Base-by-base conservation (phyloP, 2,329 filamentous ascomycete species). In the Sporothrix humicola region DNA sequence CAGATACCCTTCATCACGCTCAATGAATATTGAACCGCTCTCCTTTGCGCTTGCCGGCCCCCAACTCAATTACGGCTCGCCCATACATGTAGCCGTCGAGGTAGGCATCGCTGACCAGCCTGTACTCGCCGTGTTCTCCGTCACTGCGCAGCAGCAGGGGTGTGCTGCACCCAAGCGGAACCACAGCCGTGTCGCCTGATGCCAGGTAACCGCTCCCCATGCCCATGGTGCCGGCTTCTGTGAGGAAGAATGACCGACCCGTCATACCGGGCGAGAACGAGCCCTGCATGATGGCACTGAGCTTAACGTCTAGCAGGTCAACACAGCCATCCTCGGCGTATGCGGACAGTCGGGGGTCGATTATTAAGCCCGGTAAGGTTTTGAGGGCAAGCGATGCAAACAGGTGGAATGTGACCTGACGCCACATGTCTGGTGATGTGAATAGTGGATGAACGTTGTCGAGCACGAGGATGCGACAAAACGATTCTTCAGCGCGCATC, bases 161-260 rank as follows among this genome's bases (percentile, higher is more conserved):
- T 20, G 52, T 69, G 50, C 20, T 50, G 50, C 61, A 72, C n/a
- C 71, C 71, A 17, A 59, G 23, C 10, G 71, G 61, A 2, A 72
- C 71, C 10, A 72, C 52, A 3, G 44, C 61, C 4, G 10, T 10
- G 50, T 72, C 71, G 20, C 61, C 71, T 0, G 50, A 15, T 0
- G 61, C 50, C 4, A 72, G 8, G 15, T 37, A 69, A 1, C 71
- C 61, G 17, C 71, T 72, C 2, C 71, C 61, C 71, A 72, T 68
- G n/a, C 71, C 71, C 48, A 72, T 72, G 42, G n/a, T 42, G 42
- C 37, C 61, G 1, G 50, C 20, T n/a, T 66, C 48, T 5, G 71
- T 59, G 4, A 68, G 20, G 42, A 72, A 68, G n/a, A 72, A 72
- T 3, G 50, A 68, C n/a, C 61, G 71, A 1, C 71, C 71, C 3